phyloP scores from a whole-genome alignment of 345 rosid species.

The Melaleuca alternifolia region DNA sequence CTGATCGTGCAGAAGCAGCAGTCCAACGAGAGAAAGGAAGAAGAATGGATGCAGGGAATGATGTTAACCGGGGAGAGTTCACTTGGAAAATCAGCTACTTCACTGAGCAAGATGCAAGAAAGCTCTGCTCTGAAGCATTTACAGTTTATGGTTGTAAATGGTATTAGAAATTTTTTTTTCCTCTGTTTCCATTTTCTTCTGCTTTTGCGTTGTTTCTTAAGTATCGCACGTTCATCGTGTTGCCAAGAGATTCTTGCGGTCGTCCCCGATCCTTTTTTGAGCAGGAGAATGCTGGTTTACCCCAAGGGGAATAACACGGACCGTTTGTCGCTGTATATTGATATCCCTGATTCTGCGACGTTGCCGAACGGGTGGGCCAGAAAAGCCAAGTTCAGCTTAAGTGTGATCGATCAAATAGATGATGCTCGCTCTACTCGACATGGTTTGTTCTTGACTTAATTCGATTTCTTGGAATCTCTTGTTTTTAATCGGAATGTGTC shows the following conservation, averaged over 20 bases:
- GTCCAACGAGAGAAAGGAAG: background rate
- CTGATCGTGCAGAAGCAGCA: background rate
- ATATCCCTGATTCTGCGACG: constrained; percentile 30
- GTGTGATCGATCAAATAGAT: constrained; percentile 28
- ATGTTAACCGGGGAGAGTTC: background rate
- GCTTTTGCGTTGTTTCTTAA: background rate
- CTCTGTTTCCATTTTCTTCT: constrained; percentile 14
- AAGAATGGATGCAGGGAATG: background rate
- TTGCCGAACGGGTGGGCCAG: constrained; percentile 44
- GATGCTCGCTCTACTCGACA: constrained; percentile 17
- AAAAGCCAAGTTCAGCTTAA: constrained; percentile 26
- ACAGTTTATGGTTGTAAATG: background rate
- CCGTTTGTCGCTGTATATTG: constrained; percentile 28
- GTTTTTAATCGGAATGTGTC: background rate
- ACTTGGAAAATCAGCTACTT: background rate
- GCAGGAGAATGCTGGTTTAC: constrained; percentile 37
- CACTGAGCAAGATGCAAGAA: background rate
- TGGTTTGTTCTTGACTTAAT: background rate
- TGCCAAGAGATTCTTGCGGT: background rate
- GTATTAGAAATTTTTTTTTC: background rate
- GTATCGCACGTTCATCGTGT: background rate
- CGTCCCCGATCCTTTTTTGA: background rate
- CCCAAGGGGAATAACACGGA: constrained; percentile 39
- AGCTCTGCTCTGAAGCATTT: background rate
- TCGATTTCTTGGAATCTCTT: background rate